phyloP scores from a whole-genome alignment of 306 rosid species.

The Canavalia ensiformis region DNA sequence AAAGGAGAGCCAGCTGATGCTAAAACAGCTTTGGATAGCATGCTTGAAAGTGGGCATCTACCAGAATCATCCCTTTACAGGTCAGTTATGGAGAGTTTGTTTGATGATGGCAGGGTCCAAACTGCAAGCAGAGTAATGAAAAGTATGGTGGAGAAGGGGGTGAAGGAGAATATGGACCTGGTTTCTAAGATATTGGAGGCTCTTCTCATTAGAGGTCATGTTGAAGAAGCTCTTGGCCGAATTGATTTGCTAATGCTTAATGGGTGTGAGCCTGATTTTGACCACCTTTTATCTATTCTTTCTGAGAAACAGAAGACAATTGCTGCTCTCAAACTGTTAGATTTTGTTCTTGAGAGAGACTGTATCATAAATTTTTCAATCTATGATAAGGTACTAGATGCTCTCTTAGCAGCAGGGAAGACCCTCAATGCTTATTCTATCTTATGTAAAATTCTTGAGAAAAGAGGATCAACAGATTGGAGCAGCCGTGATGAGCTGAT shows the following conservation, averaged over 20 bases:
- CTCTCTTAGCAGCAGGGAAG: constrained; percentile 79
- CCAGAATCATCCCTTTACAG: constrained; percentile 77
- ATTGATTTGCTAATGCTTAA: constrained; percentile 70
- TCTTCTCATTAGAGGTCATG: constrained; percentile 87
- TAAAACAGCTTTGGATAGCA: constrained; percentile 82
- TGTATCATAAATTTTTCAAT: constrained; percentile 65
- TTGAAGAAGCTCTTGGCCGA: constrained; percentile 92
- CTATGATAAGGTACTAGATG: constrained; percentile 84
- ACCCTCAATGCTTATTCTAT: constrained; percentile 89
- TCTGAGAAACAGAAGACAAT: constrained; percentile 88
- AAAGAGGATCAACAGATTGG: constrained; percentile 78
- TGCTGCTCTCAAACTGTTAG: constrained; percentile 88
- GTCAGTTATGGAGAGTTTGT: constrained; percentile 81
- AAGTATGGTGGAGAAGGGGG: constrained; percentile 89
- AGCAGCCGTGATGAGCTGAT: constrained; percentile 73
- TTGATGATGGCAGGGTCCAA: constrained; percentile 88
- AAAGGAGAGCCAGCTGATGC: constrained; percentile 95
- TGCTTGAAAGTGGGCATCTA: constrained; percentile 84
- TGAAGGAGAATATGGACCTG: constrained; percentile 84
- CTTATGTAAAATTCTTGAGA: constrained; percentile 83
- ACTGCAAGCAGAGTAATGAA: constrained; percentile 95
- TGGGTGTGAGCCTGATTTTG: constrained; percentile 70
- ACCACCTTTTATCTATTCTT: constrained; percentile 68
- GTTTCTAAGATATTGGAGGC: constrained; percentile 87
- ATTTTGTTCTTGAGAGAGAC: constrained; percentile 85